Evolutionary conservation across 2,329 filamentous ascomycete species (phyloP), one percentile per base, ranked within the genome.

Genomic region (Endothia cerciana): DNA sequence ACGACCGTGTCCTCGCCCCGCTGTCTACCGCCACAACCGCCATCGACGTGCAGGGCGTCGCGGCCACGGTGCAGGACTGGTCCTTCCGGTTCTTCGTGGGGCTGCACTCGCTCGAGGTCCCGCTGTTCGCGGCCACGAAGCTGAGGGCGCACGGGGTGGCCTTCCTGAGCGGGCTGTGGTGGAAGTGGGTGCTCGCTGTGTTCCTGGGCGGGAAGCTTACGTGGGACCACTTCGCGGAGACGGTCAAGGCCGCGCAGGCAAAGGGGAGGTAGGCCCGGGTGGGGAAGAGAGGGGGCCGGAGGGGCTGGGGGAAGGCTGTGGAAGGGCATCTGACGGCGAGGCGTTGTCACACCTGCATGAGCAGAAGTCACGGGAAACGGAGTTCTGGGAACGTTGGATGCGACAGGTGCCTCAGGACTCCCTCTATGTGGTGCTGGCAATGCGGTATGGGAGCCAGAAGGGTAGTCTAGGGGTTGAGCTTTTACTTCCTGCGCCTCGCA

Each of bases 121-220:
- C 63, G 19, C 15, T 63, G 1, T 68, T 68, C n/a, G 63, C 63
- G 19, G 45, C n/a, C n/a, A 59, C 55, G 13, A 65, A 60, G 65
- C 63, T 68, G 28, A 22, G 30, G 22, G 58, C 62, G 59, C 65
- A 68, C 36, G 65, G 65, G 45, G 65, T 68, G 19, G 38, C 45
- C 4, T 59, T 65, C 55, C 22, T 63, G 30, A 68, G 63, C 25
- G 25, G 25, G 28, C 60, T 68, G 19, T 65, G 63, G 65, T 62
- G 60, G 59, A 63, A 65, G 63, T 68, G 65, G 65, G 8, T 36
- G 3, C 11, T 33, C 3, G 63, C 63, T 1, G 41, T 57, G 4
- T 40, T 45, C 17, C 1, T 63, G 0, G 63, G 53, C 2, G 65
- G 65, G 0, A 33, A 47, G 15, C 10, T 40, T 3, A 62, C 63